Base-by-base conservation (phyloP, 768 basidiomycete species). In the Inosperma sp. region DNA sequence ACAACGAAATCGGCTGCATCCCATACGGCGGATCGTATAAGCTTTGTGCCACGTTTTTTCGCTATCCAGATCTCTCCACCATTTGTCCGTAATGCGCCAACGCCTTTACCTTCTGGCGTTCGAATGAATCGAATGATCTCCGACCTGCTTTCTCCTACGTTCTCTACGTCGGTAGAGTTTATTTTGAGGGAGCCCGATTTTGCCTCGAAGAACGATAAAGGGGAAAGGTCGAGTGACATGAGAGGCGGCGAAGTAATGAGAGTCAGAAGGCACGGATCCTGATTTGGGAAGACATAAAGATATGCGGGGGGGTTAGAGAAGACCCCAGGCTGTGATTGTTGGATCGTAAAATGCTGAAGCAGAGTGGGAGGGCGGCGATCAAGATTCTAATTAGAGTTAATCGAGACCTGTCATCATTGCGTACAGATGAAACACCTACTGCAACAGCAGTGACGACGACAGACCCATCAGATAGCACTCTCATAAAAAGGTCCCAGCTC, bases 361-460 rank as follows among this genome's bases (percentile, higher is more conserved):
- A 93, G 72, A 3, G 88, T 91, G 7, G 93, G 93, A 6, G 93
- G 93, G 57, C 85, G 80, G 13, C 87, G 77, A 61, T 95, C 93
- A 56, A 96, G 82, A 67, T 95, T 92, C 93, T 94, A 26, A 36
- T 34, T 29, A 47, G 40, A 17, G 23, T 41, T 29, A 27, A 29
- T 52, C 36, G 23, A 57, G 19, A 49, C 48, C 21, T 36, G 25
- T 35, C 13, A 14, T 22, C 17, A 14, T 21, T 19, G 17, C 33
- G n/a, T 12, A 8, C 5, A 55, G 33, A 8, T 22, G 22, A 12
- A 42, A 45, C 23, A 69, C 86, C 64, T 65, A 89, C 89, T 50
- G 82, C 80, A 30, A 93, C 75, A 8, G 86, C 88, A 35, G 79
- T 82, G 39, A 91, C 68, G 7, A 87, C 69, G 13, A 88, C 62